Percentiles rank a stretch among this genome's conserved stretches.
These are phyloP conservation scores for Przewalskia tangutica DNA, from an alignment of 257 asterid genomes.

Conservation along the genomic window DNA sequence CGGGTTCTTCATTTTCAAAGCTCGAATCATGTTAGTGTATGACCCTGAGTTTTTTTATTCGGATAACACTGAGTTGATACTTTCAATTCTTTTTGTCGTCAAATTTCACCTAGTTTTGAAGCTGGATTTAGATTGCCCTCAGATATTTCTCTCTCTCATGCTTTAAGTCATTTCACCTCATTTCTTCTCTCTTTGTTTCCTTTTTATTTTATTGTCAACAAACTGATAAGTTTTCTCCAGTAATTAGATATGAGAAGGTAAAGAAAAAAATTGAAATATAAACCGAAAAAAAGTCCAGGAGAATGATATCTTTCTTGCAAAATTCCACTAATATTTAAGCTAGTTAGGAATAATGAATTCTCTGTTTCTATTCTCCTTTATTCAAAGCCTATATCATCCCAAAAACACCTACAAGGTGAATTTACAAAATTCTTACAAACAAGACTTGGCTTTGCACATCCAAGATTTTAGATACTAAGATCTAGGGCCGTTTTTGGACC, in stretches of 20 bases:
- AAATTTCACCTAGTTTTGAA: not conserved
- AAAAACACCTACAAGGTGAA: not conserved
- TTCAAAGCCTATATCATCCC: not conserved
- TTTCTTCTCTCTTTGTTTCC: not conserved
- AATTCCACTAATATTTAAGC: not conserved
- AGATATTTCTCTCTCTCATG: not conserved
- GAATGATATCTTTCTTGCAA: not conserved
- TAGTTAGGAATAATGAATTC: not conserved
- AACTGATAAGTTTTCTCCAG: not conserved
- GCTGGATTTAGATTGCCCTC: not conserved
- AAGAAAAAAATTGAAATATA: not conserved
- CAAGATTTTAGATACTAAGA: not conserved
- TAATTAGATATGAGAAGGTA: not conserved
- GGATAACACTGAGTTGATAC: too few species aligned
- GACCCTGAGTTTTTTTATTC: not conserved
- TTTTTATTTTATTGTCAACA: not conserved
- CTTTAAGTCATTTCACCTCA: not conserved
- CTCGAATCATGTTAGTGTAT: not conserved
- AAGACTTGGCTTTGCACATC: not conserved
- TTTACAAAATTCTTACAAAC: constrained; percentile 3
- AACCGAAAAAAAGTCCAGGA: not conserved
- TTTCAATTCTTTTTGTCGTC: not conserved
- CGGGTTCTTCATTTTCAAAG: not conserved
- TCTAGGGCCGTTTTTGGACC: too few species aligned
- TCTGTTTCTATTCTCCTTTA: not conserved